These are phyloP conservation scores for Botrytis porri DNA, from an alignment of 2,329 filamentous ascomycete genomes.

Conservation along the genomic window DNA sequence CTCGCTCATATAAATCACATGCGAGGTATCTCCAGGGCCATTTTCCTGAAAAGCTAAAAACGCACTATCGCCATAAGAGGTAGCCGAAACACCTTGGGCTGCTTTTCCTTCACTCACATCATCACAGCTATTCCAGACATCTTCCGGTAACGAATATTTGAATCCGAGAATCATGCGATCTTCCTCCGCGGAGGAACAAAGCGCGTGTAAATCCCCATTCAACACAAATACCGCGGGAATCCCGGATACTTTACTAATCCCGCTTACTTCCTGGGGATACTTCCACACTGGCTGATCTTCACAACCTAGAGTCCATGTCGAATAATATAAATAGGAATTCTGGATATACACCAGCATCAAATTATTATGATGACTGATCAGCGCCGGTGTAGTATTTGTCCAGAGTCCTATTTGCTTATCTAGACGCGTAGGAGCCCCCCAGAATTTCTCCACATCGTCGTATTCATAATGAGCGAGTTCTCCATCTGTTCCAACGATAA, in stretches of 20 bases:
- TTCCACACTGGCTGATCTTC: constrained; percentile 27
- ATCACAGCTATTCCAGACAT: constrained; percentile 36
- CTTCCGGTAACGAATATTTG: constrained; percentile 35
- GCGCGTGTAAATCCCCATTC: constrained; percentile 36
- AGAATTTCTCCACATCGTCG: constrained; percentile 36
- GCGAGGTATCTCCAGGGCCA: constrained; percentile 27
- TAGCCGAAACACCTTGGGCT: constrained; percentile 38
- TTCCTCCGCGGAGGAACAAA: constrained; percentile 35
- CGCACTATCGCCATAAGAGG: constrained; percentile 38
- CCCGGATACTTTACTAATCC: constrained; percentile 28
- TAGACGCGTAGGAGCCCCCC: constrained; percentile 33
- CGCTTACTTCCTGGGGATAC: constrained; percentile 31
- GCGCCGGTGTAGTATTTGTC: constrained; percentile 34
- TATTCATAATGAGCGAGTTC: constrained; percentile 38
- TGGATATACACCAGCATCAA: constrained; percentile 38
- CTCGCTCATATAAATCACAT: constrained; percentile 29
- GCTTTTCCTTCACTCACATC: constrained; percentile 40
- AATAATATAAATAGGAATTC: constrained; percentile 34
- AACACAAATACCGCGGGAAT: constrained; percentile 40
- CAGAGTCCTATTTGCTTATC: constrained; percentile 30
- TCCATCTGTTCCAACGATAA: constrained; percentile 36
- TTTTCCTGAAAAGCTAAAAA: constrained; percentile 36
- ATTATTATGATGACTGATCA: constrained; percentile 40
- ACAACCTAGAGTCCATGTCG: constrained; percentile 32
- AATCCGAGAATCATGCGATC: constrained; percentile 37